Conservation (phyloP, 495 filamentous ascomycete genomes). For the Hamigera avellanea region DNA sequence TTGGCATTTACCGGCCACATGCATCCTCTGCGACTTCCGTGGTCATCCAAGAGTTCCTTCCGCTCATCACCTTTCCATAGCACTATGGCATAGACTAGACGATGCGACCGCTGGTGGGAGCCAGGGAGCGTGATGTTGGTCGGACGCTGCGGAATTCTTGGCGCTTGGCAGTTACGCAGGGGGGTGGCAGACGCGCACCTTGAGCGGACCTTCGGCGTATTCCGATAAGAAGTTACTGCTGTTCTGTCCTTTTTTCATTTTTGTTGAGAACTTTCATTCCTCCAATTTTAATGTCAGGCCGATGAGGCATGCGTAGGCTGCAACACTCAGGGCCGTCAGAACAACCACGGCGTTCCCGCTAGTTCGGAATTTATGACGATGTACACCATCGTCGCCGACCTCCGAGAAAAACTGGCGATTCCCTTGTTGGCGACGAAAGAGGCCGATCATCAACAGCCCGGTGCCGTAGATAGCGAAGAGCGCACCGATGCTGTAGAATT, state of each 20-base stretch:
- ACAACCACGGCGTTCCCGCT: slow-evolving; percentile 71
- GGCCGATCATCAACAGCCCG: slow-evolving; percentile 65
- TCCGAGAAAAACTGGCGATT: slow-evolving; percentile 89
- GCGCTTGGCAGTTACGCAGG: slow-evolving; percentile 29
- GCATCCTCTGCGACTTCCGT: too few relatives aligned
- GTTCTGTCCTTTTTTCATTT: too few relatives aligned
- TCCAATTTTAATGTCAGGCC: slow-evolving; percentile 55
- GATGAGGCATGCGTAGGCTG: slow-evolving; percentile 69
- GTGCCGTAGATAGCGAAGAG: slow-evolving; percentile 86
- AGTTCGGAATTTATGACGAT: slow-evolving; percentile 73
- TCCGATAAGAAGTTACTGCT: too few relatives aligned
- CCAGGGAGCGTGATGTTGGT: too few relatives aligned
- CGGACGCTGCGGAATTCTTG: slow-evolving; percentile 16
- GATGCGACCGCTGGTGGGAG: too few relatives aligned
- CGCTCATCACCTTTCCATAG: too few relatives aligned
- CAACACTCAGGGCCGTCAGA: slow-evolving; percentile 68
- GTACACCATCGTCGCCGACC: slow-evolving; percentile 52
- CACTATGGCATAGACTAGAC: too few relatives aligned
- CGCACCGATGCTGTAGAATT: slow-evolving; percentile 90
- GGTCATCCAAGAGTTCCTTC: too few relatives aligned
- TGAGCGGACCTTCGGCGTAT: neutral
- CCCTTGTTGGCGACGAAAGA: slow-evolving; percentile 77
- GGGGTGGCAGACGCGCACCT: too few relatives aligned
- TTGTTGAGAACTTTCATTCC: slow-evolving; percentile 7
- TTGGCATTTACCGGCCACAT: too few relatives aligned